phyloP scores from a whole-genome alignment of 1,284 basidiomycete genomes.

The Somion occarium region DNA sequence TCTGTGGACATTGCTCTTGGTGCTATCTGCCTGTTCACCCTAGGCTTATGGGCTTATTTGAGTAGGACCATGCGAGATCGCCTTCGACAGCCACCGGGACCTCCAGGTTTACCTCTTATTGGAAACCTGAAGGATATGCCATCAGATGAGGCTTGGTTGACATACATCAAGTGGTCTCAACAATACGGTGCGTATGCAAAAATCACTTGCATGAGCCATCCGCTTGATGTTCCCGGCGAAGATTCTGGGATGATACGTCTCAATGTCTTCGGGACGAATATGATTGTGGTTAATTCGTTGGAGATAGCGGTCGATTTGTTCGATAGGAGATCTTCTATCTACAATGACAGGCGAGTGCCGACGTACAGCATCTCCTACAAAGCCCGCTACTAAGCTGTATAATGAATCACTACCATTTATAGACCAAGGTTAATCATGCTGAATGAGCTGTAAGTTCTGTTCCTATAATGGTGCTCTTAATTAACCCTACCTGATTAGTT shows the following conservation, averaged over 20 bases:
- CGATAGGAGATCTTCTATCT: constrained; percentile 33
- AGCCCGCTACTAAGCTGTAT: constrained; percentile 12
- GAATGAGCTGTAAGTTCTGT: constrained; percentile 27
- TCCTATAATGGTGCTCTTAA: neutral
- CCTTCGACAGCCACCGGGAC: constrained; percentile 11
- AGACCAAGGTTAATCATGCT: constrained; percentile 31
- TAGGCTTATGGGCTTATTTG: too few species aligned
- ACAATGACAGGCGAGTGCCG: constrained; percentile 20
- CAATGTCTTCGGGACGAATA: constrained; percentile 23
- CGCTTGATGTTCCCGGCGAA: neutral
- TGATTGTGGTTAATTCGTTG: constrained; percentile 36
- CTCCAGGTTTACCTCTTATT: constrained; percentile 15
- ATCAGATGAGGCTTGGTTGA: constrained; percentile 10
- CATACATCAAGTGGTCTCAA: constrained; percentile 8
- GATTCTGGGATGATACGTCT: constrained; percentile 21
- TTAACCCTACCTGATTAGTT: constrained; percentile 22
- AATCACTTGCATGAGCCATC: neutral
- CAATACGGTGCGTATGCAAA: constrained; percentile 10
- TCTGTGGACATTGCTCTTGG: too few species aligned
- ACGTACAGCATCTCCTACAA: neutral
- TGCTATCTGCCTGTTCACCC: too few species aligned
- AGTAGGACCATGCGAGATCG: too few species aligned
- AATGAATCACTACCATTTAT: constrained; percentile 18
- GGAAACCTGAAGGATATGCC: constrained; percentile 20
- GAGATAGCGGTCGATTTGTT: constrained; percentile 34